Percentiles rank a stretch among this genome's conserved stretches.
Conservation (phyloP, 108 stramenopile species). For the Discostella stelligeroides region DNA sequence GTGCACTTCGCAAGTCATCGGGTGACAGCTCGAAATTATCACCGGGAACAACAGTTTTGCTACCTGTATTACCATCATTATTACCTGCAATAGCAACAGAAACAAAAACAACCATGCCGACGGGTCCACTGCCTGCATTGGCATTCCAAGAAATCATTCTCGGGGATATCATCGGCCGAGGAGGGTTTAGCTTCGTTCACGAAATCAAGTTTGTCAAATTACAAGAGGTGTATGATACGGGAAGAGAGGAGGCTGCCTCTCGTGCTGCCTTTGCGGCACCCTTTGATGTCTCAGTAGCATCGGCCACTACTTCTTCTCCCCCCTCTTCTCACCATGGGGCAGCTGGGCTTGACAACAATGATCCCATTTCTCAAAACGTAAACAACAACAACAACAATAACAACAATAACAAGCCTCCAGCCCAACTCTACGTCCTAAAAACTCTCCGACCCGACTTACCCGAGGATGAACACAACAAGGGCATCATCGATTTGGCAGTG, state of each 20-base stretch:
- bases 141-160: conserved; percentile 62
- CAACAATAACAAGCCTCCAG: background rate
- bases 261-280: conserved; percentile 58
- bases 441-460: conserved; percentile 77
- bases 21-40: no score
- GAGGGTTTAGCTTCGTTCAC: conserved; percentile 77
- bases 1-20: background rate
- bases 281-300: conserved; percentile 32
- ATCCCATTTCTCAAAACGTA: no score
- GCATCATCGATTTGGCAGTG: conserved; percentile 85
- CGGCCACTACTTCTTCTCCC: background rate
- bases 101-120: background rate
- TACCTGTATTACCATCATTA: background rate
- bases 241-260: conserved; percentile 51
- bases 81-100: background rate
- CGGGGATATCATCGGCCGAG: conserved; percentile 72
- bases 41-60: background rate
- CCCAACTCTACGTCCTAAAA: conserved; percentile 70
- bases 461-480: conserved; percentile 84
- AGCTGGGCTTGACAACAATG: background rate
- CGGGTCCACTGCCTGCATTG: conserved; percentile 28
- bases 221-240: conserved; percentile 75
- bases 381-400: background rate
- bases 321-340: background rate
- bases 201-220: conserved; percentile 66